phyloP scores from a whole-genome alignment of 441 rosid species.

The Hypseocharis bilobata region DNA sequence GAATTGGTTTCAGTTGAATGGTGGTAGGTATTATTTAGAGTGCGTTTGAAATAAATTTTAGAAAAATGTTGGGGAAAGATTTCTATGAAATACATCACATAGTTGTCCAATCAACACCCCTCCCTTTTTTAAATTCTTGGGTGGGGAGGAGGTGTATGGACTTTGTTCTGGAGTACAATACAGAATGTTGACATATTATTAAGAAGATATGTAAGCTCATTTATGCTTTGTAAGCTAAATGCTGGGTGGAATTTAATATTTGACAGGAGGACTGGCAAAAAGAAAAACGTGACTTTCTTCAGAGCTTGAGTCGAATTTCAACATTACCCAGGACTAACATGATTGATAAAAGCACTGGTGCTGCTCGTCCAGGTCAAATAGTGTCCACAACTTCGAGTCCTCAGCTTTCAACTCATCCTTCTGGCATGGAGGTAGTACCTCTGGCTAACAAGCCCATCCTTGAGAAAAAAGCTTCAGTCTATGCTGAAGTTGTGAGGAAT shows the following conservation, averaged over 20 bases:
- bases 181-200: conserved; percentile 1
- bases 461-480: conserved; percentile 70
- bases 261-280: conserved; percentile 92
- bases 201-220: background rate
- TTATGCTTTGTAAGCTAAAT: conserved; percentile 16
- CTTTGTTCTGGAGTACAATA: background rate
- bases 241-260: conserved; percentile 16
- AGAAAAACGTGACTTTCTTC: conserved; percentile 87
- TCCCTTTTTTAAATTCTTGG: background rate
- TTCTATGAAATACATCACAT: background rate
- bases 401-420: conserved; percentile 43
- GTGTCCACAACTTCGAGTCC: conserved; percentile 48
- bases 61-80: background rate
- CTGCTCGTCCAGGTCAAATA: conserved; percentile 42
- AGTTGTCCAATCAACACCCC: background rate
- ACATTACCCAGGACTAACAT: conserved; percentile 62
- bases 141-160: background rate
- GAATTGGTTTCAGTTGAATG: background rate
- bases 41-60: background rate
- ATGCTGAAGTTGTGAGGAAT: conserved; percentile 67
- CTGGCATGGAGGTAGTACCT: conserved; percentile 54
- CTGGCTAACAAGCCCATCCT: conserved; percentile 48
- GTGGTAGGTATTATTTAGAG: background rate
- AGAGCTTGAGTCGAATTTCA: conserved; percentile 82
- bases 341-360: conserved; percentile 31